These are phyloP conservation scores for Golovinomyces cichoracearum DNA, from an alignment of 2,329 filamentous ascomycete genomes.

Conservation along the genomic window DNA sequence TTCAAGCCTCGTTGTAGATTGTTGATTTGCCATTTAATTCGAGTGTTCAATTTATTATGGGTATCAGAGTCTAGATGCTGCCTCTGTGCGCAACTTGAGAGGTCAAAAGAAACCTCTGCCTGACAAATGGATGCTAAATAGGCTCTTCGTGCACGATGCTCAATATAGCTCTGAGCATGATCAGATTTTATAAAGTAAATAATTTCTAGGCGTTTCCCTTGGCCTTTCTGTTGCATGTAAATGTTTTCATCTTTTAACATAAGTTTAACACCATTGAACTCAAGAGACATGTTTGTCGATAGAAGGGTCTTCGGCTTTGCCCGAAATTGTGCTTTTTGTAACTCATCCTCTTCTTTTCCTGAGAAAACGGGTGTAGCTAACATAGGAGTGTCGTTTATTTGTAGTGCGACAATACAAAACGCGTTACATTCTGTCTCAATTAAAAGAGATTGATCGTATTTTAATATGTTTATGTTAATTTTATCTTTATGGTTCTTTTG, in stretches of 20 bases:
- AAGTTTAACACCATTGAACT: slow-evolving; percentile 1
- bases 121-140: not conserved
- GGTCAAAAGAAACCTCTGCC: not conserved
- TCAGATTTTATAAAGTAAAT: not conserved
- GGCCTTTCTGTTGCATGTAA: not conserved
- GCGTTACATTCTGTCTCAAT: not conserved
- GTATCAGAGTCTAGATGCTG: not conserved
- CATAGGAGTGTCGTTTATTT: slow-evolving; percentile 2
- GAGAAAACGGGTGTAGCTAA: not conserved
- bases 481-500: not conserved
- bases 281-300: not conserved
- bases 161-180: not conserved
- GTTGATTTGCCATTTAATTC: not conserved
- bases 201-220: not conserved
- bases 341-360: not conserved
- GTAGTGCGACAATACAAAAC: slow-evolving; percentile 2
- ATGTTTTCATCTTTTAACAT: not conserved
- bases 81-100: not conserved
- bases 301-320: not conserved
- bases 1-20: not conserved
- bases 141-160: not conserved
- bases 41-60: not conserved
- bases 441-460: slow-evolving; percentile 1
- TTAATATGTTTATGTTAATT: not conserved
- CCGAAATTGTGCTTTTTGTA: not conserved